Conservation (phyloP, 495 filamentous ascomycete species). For the Trichoderma orchidacearum region DNA sequence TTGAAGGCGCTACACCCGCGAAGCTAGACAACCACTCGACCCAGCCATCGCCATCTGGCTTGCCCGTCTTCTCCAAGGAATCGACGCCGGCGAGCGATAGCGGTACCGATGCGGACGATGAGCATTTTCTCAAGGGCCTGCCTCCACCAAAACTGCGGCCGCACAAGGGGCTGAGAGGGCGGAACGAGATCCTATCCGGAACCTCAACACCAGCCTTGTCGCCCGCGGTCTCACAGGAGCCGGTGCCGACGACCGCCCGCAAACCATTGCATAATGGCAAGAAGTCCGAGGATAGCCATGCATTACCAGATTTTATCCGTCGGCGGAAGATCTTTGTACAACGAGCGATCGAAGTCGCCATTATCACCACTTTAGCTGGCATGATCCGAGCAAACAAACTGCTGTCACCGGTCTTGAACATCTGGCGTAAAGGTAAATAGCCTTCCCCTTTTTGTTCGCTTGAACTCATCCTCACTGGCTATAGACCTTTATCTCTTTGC, state of each 20-base stretch:
- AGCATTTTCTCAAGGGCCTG: slow-evolving; percentile 64
- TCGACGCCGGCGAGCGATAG: slow-evolving; percentile 64
- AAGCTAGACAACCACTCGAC: background rate
- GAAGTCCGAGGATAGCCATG: background rate
- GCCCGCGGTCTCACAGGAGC: slow-evolving; percentile 44
- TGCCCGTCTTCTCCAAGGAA: slow-evolving; percentile 17
- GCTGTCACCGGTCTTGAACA: slow-evolving; percentile 17
- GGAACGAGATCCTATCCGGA: slow-evolving; percentile 31
- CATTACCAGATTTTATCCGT: slow-evolving; percentile 9
- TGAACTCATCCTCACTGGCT: slow-evolving; percentile 5
- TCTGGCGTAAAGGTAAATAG: slow-evolving; percentile 21
- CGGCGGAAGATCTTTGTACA: slow-evolving; percentile 31
- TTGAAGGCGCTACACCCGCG: slow-evolving; percentile 5
- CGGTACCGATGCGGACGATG: slow-evolving; percentile 86
- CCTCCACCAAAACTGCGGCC: slow-evolving; percentile 58
- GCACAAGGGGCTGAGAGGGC: slow-evolving; percentile 58
- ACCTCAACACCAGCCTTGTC: slow-evolving; percentile 45
- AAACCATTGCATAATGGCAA: background rate
- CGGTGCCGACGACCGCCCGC: slow-evolving; percentile 13
- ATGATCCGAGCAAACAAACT: slow-evolving; percentile 16
- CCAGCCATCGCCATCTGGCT: slow-evolving; percentile 6
- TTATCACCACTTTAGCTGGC: slow-evolving; percentile 30
- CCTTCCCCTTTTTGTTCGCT: background rate
- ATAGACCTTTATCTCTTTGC: slow-evolving; percentile 17
- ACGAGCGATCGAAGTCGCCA: slow-evolving; percentile 24